Evolutionary conservation across 495 filamentous ascomycete species (phyloP).

Genomic region (Oidiodendron maius): DNA sequence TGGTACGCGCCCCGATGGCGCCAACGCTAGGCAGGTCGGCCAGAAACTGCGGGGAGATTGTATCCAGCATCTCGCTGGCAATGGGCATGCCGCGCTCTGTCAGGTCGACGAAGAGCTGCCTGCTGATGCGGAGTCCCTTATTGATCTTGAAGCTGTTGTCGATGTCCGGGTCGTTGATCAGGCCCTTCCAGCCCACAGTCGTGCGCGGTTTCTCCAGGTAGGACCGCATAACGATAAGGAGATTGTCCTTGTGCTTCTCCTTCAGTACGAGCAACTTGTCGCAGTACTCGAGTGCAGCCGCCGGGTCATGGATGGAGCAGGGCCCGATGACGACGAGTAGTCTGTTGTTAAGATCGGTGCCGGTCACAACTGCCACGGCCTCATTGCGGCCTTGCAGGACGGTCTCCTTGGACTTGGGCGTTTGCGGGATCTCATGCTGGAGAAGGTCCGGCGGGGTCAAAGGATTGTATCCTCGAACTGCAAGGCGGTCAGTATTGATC

Average conservation of each 20-base stretch:
- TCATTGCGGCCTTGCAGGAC: constrained; percentile 79
- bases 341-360: constrained; percentile 65
- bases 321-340: constrained; percentile 92
- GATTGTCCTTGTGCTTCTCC: constrained; percentile 82
- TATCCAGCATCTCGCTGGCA: constrained; percentile 97
- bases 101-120: constrained; percentile 91
- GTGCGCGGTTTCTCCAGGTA: constrained; percentile 99
- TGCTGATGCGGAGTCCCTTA: constrained; percentile 82
- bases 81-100: constrained; percentile 96
- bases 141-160: constrained; percentile 99
- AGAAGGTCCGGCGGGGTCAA: constrained; percentile 90
- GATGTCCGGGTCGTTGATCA: constrained; percentile 99
- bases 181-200: constrained; percentile 97
- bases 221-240: constrained; percentile 94
- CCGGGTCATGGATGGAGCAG: constrained; percentile 95
- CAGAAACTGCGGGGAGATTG: constrained; percentile 95
- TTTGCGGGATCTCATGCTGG: constrained; percentile 88
- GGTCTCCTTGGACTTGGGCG: constrained; percentile 66
- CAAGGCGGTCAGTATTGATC: neutral
- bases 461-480: constrained; percentile 89
- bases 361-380: constrained; percentile 73
- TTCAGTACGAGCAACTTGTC: constrained; percentile 74
- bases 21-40: constrained; percentile 91
- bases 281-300: constrained; percentile 90
- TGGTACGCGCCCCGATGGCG: constrained; percentile 91